Conservation (phyloP, 176 grass and related monocot genomes). For the Zoysia pacifica region DNA sequence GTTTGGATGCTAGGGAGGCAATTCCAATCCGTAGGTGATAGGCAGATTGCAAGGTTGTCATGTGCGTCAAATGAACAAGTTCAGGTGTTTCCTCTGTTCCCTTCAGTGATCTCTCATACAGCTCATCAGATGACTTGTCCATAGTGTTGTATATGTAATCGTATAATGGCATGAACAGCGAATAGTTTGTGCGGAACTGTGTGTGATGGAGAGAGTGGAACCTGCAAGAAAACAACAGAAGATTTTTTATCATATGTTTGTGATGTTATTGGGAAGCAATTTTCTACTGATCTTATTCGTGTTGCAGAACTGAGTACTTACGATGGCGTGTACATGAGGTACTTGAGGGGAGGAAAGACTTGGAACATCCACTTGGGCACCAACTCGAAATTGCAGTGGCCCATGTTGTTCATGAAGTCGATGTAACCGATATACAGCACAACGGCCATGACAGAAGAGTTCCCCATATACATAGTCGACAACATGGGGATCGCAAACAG, state of each 20-base stretch:
- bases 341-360: constrained; percentile 86
- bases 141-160: constrained; percentile 88
- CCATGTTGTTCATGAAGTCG: constrained; percentile 99
- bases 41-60: constrained; percentile 69
- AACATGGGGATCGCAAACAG: constrained; percentile 78
- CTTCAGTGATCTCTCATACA: constrained; percentile 69
- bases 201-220: constrained; percentile 97
- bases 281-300: background rate
- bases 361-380: constrained; percentile 79
- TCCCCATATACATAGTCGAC: constrained; percentile 45
- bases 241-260: background rate
- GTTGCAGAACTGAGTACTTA: constrained; percentile 48
- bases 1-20: constrained; percentile 78
- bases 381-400: constrained; percentile 93
- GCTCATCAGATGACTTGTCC: constrained; percentile 78
- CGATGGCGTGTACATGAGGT: constrained; percentile 98
- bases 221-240: constrained; percentile 40
- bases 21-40: constrained; percentile 82
- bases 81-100: constrained; percentile 68
- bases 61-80: constrained; percentile 82
- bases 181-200: constrained; percentile 95
- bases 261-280: background rate
- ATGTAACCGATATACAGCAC: constrained; percentile 64
- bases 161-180: constrained; percentile 91
- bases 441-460: constrained; percentile 40